Conservation (phyloP, 2,329 filamentous ascomycete species). For the Xylaria sp. region DNA sequence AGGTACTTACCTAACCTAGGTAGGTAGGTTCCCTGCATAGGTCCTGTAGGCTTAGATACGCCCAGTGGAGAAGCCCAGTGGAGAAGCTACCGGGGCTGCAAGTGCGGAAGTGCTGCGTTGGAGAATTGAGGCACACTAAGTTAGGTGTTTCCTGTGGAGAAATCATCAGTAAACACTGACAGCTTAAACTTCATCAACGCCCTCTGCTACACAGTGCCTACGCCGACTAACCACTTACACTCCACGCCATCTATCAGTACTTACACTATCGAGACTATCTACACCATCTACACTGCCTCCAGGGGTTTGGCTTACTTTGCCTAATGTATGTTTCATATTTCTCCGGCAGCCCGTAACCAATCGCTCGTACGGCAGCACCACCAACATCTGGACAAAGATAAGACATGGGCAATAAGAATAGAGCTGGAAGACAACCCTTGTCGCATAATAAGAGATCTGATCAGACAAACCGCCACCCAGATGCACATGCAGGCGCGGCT, state of each 20-base stretch:
- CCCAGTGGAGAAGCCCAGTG: too few species aligned
- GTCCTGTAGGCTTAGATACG: too few species aligned
- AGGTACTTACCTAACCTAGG: too few species aligned
- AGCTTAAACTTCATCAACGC: not conserved
- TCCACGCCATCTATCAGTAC: too few species aligned
- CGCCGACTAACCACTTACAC: too few species aligned
- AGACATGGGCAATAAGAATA: conserved; percentile 32
- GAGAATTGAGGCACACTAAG: not conserved
- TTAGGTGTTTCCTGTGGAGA: not conserved
- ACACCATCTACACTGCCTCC: too few species aligned
- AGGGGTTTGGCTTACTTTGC: not conserved
- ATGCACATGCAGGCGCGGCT: conserved; percentile 48
- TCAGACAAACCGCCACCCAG: conserved; percentile 37
- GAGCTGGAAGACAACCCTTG: conserved; percentile 13
- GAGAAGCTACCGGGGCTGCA: too few species aligned
- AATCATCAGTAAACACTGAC: not conserved
- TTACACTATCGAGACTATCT: too few species aligned
- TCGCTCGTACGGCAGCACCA: not conserved
- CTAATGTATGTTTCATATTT: conserved; percentile 3
- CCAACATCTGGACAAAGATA: not conserved
- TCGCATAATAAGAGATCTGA: conserved; percentile 28
- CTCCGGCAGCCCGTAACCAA: not conserved
- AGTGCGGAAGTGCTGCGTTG: too few species aligned
- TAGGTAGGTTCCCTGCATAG: too few species aligned
- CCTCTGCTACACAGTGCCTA: not conserved